Base-by-base conservation (phyloP, 208 protist species). In the Wallacemonas rigidus region DNA sequence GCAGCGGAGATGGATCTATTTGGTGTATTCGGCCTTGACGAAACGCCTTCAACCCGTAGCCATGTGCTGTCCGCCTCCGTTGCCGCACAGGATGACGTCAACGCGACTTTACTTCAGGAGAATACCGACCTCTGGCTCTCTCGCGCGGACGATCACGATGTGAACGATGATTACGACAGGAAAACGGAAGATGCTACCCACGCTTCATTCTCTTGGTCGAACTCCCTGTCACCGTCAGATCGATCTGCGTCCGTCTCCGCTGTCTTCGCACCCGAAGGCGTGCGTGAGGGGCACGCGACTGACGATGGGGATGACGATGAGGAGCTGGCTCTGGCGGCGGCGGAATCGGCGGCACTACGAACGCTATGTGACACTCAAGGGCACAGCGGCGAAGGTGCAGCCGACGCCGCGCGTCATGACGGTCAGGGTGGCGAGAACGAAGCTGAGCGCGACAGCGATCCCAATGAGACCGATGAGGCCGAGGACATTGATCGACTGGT, bases 311-410 rank as follows among this genome's bases (percentile, higher is more conserved):
- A 65, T 2, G 71, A 67, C 43, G 71, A 74, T 14, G 63, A 77
- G 43, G 77, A 82, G 53, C 61, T 75, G 9, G 77, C 76, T 1
- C 68, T 70, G 2, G 67, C 41, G 48, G 47, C 36, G 4, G 71
- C 65, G 9, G 56, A 44, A 38, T 5, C 17, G 9, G 35, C 17
- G 54, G 17, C 54, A 26, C 26, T 26, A 26, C 26, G 26, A 26
- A 26, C 26, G 26, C 26, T 26, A 26, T 26, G 26, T 26, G 26
- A 26, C 26, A 26, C 26, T 26, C 26, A 26, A 26, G 26, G 26
- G 26, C 26, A 26, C 26, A 26, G 26, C 26, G 26, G 15, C 14
- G 47, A 51, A 51, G 14, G 11, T 51, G 47, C 47, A 51, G 47
- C 7, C 47, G 47, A 14, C 14, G 47, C 47, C 14, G 47, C 47